Percentiles rank a stretch among this genome's conserved stretches.
Conservation (phyloP, 257 asterid species). For the Henckelia pumila region DNA sequence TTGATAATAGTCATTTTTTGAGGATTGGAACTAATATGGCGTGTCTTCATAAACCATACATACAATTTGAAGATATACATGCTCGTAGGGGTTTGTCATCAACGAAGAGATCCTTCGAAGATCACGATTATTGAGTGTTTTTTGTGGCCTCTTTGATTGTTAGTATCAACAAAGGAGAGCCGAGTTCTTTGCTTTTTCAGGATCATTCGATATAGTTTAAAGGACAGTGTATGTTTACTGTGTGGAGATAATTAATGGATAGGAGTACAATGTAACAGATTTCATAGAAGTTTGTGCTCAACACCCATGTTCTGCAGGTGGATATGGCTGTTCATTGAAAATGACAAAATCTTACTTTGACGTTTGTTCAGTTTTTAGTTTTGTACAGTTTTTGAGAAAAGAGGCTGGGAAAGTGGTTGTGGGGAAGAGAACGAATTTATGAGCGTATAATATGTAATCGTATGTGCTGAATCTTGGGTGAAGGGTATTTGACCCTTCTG, state of each 20-base stretch:
- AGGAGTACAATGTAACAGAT: background rate
- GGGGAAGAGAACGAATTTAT: background rate
- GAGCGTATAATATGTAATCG: background rate
- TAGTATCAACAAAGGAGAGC: too few relatives aligned
- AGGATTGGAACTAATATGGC: background rate
- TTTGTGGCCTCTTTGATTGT: background rate
- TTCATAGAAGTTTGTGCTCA: background rate
- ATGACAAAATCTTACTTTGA: too few relatives aligned
- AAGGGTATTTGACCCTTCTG: background rate
- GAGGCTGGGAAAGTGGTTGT: background rate
- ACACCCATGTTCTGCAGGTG: background rate
- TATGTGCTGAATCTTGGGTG: background rate
- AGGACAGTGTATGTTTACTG: background rate
- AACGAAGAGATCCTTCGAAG: background rate
- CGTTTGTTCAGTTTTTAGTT: background rate
- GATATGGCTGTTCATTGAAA: background rate
- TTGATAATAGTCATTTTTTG: background rate
- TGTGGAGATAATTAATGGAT: background rate
- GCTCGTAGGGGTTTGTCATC: background rate
- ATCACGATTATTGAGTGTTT: background rate
- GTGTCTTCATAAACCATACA: background rate
- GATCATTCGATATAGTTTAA: too few relatives aligned
- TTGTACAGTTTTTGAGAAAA: background rate
- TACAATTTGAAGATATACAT: background rate
- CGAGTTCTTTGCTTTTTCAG: background rate